Evolutionary conservation across 768 basidiomycete genomes (phyloP), one percentile per base, ranked within the genome.

Genomic region (Pleurotus sapidus): DNA sequence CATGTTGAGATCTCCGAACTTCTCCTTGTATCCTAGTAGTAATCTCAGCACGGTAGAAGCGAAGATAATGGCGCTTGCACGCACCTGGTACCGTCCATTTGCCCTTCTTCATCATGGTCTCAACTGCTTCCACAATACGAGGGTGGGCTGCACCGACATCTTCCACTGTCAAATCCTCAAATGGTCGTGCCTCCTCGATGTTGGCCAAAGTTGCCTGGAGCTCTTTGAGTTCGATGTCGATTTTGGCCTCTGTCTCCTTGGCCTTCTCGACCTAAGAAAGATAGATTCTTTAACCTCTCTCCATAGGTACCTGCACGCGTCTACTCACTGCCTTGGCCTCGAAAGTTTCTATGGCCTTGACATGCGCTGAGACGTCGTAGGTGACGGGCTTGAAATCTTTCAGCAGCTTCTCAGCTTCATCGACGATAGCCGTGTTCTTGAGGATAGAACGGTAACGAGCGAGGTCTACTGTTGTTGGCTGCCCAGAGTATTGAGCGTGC

Each of bases 21-120:
- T 95, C 84, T 96, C 94, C 81, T 91, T 88, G 85, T 92, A 92
- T 38, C 90, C 88, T 90, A 65, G 34, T 43, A 54, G 38, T 23
- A 20, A 51, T 17, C 40, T 23, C 48, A 46, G 45, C 45, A 58
- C 54, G 45, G 59, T 39, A 3, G 20, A 20, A 20, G 20, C 20
- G 20, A 20, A 1, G 20, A 20, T 20, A 20, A 34, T 25, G 12
- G 5, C 37, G 27, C 30, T 1, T 20, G 4, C 30, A 67, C 79
- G 55, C 69, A 88, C 95, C 95, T 67, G 96, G 96, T 58, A 98
- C 95, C 67, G 89, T 93, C 89, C 93, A 97, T 79, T 98, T 97
- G 74, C 95, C 95, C 78, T 98, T 95, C 84, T 89, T 87, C 61
- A 98, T 73, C 94, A 97, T 96, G 63, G 81, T 90, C 77, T 98